These are phyloP conservation scores for Rhodotorula sp. DNA, from an alignment of 1,284 basidiomycete species.

Conservation along the genomic window DNA sequence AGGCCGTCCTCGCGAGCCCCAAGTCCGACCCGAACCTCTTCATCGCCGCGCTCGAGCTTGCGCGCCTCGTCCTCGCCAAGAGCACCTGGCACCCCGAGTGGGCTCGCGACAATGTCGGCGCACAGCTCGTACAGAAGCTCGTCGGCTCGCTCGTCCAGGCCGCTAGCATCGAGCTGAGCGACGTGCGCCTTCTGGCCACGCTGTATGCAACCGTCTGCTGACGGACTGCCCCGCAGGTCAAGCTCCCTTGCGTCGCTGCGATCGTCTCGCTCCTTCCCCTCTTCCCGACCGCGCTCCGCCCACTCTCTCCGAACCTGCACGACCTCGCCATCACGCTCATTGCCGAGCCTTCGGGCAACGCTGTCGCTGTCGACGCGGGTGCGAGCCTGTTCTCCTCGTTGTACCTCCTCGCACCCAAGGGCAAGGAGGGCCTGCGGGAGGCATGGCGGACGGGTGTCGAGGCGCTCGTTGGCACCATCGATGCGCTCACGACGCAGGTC, in stretches of 20 bases:
- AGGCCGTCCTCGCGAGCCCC: conserved; percentile 20
- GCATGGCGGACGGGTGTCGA: conserved; percentile 38
- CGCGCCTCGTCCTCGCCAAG: conserved; percentile 29
- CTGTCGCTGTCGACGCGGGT: conserved; percentile 8
- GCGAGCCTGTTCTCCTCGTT: conserved; percentile 36
- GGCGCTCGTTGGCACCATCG: conserved; percentile 30
- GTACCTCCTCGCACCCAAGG: conserved; percentile 41
- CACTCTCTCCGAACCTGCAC: conserved; percentile 31
- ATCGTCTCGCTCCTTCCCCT: conserved; percentile 35
- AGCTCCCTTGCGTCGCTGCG: conserved; percentile 21
- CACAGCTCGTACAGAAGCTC: conserved; percentile 34
- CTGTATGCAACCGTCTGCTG: background rate
- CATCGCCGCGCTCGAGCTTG: conserved; percentile 25
- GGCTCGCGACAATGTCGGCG: conserved; percentile 41
- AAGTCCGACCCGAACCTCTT: conserved; percentile 27
- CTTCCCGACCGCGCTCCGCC: conserved; percentile 39
- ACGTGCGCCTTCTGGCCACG: background rate
- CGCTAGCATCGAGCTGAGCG: conserved; percentile 2
- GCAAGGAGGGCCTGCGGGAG: conserved; percentile 35
- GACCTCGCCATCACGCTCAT: conserved; percentile 27
- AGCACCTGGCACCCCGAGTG: conserved; percentile 38
- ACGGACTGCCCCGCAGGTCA: conserved; percentile 12
- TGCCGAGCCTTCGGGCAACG: background rate
- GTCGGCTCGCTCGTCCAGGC: conserved; percentile 24
- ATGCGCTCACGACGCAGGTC: conserved; percentile 13